A percentile compares a stretch with the other conserved stretches of the same genome.
Evolutionary conservation across 176 grass and related monocot species (phyloP).

Genomic region (Thalia dealbata): DNA sequence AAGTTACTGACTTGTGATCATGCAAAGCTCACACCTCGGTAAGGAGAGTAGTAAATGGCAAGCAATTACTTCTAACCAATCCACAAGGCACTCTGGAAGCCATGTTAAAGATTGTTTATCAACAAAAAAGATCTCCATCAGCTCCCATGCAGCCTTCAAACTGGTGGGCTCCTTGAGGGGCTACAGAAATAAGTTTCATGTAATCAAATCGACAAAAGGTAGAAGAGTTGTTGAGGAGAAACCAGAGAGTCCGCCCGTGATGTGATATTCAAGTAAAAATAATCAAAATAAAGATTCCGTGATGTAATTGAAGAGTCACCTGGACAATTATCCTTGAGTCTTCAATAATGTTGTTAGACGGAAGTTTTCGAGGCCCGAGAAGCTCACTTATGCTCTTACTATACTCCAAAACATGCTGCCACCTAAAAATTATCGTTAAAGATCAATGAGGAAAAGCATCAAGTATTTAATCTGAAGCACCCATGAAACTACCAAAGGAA

Average conservation of each 20-base stretch:
- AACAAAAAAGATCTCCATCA: slow-evolving; percentile 98
- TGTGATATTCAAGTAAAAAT: not conserved
- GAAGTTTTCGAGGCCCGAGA: slow-evolving; percentile 35
- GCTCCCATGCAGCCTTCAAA: slow-evolving; percentile 83
- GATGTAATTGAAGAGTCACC: too few species aligned
- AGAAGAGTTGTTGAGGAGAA: not conserved
- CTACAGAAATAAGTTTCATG: slow-evolving; percentile 25
- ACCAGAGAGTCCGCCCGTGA: not conserved
- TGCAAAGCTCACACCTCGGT: not conserved
- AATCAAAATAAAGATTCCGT: not conserved
- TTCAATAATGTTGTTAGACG: slow-evolving; percentile 35
- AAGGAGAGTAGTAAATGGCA: slow-evolving; percentile 18
- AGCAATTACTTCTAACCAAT: slow-evolving; percentile 92
- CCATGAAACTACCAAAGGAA: not conserved
- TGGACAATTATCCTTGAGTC: slow-evolving; percentile 62
- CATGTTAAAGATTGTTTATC: slow-evolving; percentile 68
- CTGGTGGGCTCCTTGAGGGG: slow-evolving; percentile 42
- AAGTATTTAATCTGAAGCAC: not conserved
- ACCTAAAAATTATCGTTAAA: slow-evolving; percentile 28
- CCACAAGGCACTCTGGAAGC: slow-evolving; percentile 92
- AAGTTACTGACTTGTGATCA: too few species aligned
- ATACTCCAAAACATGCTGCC: slow-evolving; percentile 85
- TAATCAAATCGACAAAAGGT: slow-evolving; percentile 11
- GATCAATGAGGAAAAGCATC: slow-evolving; percentile 5
- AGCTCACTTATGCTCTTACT: slow-evolving; percentile 63